A percentile compares a stretch with the other conserved stretches of the same genome.
Conservation (phyloP, 345 rosid genomes). For the Xanthoceras sorbifolium region DNA sequence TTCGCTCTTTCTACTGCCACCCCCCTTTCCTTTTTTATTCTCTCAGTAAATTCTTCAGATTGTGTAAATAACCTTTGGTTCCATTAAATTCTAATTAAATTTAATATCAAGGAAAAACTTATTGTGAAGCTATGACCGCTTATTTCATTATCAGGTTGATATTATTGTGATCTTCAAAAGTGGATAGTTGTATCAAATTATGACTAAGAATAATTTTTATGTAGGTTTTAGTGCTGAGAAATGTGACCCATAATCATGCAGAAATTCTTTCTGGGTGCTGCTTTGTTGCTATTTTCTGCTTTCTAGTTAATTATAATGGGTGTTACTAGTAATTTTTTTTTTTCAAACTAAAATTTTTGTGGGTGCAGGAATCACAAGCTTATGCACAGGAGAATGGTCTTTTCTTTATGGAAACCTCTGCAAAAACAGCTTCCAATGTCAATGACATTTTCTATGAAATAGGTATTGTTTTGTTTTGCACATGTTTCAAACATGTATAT, state of each 20-base stretch:
- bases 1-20: neutral
- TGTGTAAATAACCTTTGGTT: neutral
- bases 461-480: conserved; percentile 40
- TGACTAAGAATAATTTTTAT: neutral
- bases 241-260: neutral
- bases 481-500: neutral
- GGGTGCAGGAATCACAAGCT: conserved; percentile 74
- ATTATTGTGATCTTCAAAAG: neutral
- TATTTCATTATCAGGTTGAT: neutral
- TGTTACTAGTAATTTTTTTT: neutral
- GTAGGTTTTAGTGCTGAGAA: neutral
- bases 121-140: neutral
- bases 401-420: conserved; percentile 98
- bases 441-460: conserved; percentile 91
- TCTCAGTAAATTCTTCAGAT: neutral
- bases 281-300: neutral
- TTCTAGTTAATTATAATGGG: no score
- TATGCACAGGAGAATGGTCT: conserved; percentile 88
- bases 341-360: neutral
- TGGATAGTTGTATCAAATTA: neutral
- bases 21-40: neutral
- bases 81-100: neutral
- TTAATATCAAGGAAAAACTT: neutral
- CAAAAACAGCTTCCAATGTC: conserved; percentile 88
- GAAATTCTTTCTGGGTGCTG: neutral